Percentiles rank a stretch among this genome's conserved stretches.
Evolutionary conservation across 1,284 basidiomycete genomes (phyloP).

Genomic region (Entoloma clypeatum): DNA sequence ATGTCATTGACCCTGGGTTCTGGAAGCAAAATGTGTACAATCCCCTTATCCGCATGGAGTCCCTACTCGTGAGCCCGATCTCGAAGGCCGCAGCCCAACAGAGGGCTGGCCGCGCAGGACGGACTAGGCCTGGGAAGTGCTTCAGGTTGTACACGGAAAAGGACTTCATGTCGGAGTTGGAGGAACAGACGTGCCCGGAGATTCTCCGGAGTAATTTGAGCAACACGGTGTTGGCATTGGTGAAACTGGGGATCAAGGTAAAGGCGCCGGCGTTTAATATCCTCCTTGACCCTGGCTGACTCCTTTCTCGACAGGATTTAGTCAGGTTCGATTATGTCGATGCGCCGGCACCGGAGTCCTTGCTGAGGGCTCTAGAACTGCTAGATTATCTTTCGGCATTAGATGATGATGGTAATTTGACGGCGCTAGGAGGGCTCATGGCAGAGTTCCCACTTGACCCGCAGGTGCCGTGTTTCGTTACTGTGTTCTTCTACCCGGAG

Average conservation of each 20-base stretch:
- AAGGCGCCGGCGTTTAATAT: slow-evolving; percentile 14
- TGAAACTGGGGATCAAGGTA: slow-evolving; percentile 86
- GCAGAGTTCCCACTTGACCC: slow-evolving; percentile 99
- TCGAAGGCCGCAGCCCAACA: slow-evolving; percentile 96
- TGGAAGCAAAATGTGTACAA: slow-evolving; percentile 97
- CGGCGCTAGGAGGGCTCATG: slow-evolving; percentile 86
- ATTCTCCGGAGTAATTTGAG: slow-evolving; percentile 90
- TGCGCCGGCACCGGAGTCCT: slow-evolving; percentile 92
- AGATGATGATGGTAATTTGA: slow-evolving; percentile 94
- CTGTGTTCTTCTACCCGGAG: slow-evolving; percentile 7
- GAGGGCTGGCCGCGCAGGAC: slow-evolving; percentile 91
- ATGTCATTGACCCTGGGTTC: slow-evolving; percentile 96
- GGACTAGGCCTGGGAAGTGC: slow-evolving; percentile 94
- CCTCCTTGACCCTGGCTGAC: slow-evolving; percentile 2
- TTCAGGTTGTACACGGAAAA: slow-evolving; percentile 97
- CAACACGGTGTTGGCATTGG: slow-evolving; percentile 90
- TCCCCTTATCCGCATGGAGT: slow-evolving; percentile 93
- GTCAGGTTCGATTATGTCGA: slow-evolving; percentile 95
- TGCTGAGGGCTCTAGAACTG: slow-evolving; percentile 95
- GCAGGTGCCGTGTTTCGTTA: slow-evolving; percentile 65
- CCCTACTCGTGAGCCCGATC: slow-evolving; percentile 88
- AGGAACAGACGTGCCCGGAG: slow-evolving; percentile 96
- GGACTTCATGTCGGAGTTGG: slow-evolving; percentile 92
- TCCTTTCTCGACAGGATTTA: slow-evolving; percentile 54
- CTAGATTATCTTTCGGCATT: slow-evolving; percentile 90